Conservation (phyloP, 805 yeast species). For the Candida odintsovae region DNA sequence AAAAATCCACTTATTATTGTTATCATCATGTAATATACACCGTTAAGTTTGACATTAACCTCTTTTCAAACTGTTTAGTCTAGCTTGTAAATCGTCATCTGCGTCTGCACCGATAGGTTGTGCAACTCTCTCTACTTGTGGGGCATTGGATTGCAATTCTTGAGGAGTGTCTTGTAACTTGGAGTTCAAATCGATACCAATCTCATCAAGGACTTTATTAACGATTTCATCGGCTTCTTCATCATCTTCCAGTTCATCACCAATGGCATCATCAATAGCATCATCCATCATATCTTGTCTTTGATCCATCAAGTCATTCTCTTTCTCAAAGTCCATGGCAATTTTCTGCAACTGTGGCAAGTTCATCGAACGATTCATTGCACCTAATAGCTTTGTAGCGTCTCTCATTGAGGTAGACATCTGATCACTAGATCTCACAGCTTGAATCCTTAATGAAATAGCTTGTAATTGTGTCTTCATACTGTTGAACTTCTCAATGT, state of each 20-base stretch:
- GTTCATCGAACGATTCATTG: conserved; percentile 89
- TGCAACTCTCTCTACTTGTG: conserved; percentile 39
- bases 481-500: conserved; percentile 78
- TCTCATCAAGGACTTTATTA: conserved; percentile 87
- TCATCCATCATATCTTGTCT: conserved; percentile 99
- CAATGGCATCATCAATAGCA: conserved; percentile 95
- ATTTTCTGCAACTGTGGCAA: conserved; percentile 83
- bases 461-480: conserved; percentile 97
- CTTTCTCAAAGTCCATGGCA: conserved; percentile 92
- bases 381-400: conserved; percentile 77
- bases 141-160: conserved; percentile 22
- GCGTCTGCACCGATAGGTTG: conserved; percentile 49
- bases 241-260: conserved; percentile 79
- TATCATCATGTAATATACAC: not conserved
- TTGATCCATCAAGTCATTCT: conserved; percentile 96
- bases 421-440: conserved; percentile 89
- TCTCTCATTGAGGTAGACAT: conserved; percentile 94
- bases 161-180: conserved; percentile 43
- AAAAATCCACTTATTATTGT: not conserved
- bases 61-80: conserved; percentile 76
- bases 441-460: conserved; percentile 80
- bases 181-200: conserved; percentile 76
- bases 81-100: conserved; percentile 85
- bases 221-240: conserved; percentile 91
- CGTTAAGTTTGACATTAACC: conserved; percentile 9